A percentile compares a stretch with the other conserved stretches of the same genome.
Evolutionary conservation across 108 stramenopile genomes (phyloP).

Genomic region (Fragilaria radians): DNA sequence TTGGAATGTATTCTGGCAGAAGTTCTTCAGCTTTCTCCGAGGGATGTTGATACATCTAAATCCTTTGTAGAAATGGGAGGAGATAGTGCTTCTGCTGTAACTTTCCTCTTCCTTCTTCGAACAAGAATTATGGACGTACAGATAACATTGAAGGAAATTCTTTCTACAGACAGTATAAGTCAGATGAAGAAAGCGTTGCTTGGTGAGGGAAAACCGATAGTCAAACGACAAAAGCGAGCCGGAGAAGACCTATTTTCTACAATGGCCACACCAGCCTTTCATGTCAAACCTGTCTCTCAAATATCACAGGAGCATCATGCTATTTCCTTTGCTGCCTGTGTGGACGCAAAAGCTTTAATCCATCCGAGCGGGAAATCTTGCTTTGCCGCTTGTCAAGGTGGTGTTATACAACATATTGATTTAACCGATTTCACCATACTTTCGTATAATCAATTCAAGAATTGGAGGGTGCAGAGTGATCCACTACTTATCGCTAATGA

Average conservation of each 20-base stretch:
- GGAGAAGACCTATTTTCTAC: neutral
- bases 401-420: constrained; percentile 13
- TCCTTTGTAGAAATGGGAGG: constrained; percentile 46
- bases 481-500: constrained; percentile 1
- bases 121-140: neutral
- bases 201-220: neutral
- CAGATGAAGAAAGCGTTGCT: neutral
- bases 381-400: constrained; percentile 35
- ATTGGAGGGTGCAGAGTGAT: constrained; percentile 33
- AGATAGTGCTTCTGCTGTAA: constrained; percentile 29
- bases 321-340: constrained; percentile 23
- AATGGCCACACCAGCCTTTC: neutral
- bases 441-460: constrained; percentile 5
- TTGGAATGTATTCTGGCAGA: neutral
- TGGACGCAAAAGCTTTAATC: constrained; percentile 26
- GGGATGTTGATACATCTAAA: neutral
- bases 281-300: neutral
- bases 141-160: constrained; percentile 12
- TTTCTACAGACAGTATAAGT: constrained; percentile 12
- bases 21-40: neutral
- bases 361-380: neutral
- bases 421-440: constrained; percentile 1
- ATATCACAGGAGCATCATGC: constrained; percentile 11
- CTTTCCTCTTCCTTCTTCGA: constrained; percentile 21
- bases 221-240: neutral